These are phyloP conservation scores for Megacollybia platyphylla DNA, from an alignment of 1,284 basidiomycete species.

Conservation along the genomic window DNA sequence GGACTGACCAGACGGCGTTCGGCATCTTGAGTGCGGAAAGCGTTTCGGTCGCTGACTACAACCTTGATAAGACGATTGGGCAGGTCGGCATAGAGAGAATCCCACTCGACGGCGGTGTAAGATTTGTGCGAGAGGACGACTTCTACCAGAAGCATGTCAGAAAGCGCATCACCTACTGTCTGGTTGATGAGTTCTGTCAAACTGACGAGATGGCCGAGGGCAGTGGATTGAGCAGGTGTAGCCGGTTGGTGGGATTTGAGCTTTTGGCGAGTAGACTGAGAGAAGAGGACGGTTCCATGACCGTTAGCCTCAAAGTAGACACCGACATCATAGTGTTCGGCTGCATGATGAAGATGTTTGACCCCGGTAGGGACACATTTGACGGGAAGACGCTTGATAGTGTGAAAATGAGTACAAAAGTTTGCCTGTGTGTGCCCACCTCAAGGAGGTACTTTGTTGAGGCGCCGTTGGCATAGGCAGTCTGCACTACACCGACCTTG, in stretches of 20 bases:
- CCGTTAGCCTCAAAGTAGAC: conserved; percentile 99
- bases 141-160: conserved; percentile 94
- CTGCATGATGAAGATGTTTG: conserved; percentile 97
- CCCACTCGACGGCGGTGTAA: conserved; percentile 84
- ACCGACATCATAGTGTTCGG: conserved; percentile 87
- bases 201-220: conserved; percentile 65
- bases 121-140: conserved; percentile 82
- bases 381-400: conserved; percentile 72
- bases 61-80: conserved; percentile 98
- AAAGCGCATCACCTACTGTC: conserved; percentile 95
- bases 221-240: conserved; percentile 70
- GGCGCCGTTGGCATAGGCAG: conserved; percentile 96
- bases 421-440: conserved; percentile 25
- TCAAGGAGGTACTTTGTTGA: conserved; percentile 87
- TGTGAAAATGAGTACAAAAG: background rate
- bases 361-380: conserved; percentile 96
- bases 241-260: conserved; percentile 57
- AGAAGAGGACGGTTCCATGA: conserved; percentile 96
- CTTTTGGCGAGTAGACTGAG: conserved; percentile 51
- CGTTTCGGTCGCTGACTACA: conserved; percentile 71
- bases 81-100: conserved; percentile 86
- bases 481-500: conserved; percentile 92
- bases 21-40: conserved; percentile 89
- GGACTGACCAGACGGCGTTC: conserved; percentile 83
- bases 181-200: conserved; percentile 90